phyloP scores from a whole-genome alignment of 169 alveolate species.

The Eimeria sp. region DNA sequence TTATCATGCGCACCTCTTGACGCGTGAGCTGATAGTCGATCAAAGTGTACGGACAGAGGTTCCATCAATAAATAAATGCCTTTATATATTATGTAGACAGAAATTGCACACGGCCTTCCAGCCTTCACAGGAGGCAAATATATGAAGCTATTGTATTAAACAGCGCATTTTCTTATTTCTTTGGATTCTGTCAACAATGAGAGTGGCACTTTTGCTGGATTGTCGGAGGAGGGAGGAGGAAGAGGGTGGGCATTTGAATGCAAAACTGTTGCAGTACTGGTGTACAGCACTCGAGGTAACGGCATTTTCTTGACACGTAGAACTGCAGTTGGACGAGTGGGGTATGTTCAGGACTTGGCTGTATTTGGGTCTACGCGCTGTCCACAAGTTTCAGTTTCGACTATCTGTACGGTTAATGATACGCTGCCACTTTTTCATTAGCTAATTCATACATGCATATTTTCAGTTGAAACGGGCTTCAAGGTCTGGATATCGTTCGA shows the following conservation, averaged over 20 bases:
- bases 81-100: too few species aligned
- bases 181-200: background rate
- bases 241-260: conserved; percentile 26
- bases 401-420: conserved; percentile 9
- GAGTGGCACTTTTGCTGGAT: conserved; percentile 53
- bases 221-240: conserved; percentile 7
- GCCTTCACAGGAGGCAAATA: background rate
- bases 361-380: conserved; percentile 57
- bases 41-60: conserved; percentile 16
- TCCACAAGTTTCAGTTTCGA: conserved; percentile 31
- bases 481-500: conserved; percentile 51
- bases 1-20: background rate
- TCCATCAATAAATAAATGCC: background rate
- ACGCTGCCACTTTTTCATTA: background rate
- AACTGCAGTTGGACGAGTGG: background rate
- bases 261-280: conserved; percentile 62
- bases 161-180: background rate
- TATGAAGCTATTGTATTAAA: background rate
- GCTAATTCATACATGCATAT: background rate
- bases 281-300: conserved; percentile 58
- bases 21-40: background rate
- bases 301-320: too few species aligned
- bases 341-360: conserved; percentile 23
- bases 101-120: background rate
- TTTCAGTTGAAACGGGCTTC: conserved; percentile 18